Evolutionary conservation across 345 rosid species (phyloP).

Genomic region (Isatis tinctoria): DNA sequence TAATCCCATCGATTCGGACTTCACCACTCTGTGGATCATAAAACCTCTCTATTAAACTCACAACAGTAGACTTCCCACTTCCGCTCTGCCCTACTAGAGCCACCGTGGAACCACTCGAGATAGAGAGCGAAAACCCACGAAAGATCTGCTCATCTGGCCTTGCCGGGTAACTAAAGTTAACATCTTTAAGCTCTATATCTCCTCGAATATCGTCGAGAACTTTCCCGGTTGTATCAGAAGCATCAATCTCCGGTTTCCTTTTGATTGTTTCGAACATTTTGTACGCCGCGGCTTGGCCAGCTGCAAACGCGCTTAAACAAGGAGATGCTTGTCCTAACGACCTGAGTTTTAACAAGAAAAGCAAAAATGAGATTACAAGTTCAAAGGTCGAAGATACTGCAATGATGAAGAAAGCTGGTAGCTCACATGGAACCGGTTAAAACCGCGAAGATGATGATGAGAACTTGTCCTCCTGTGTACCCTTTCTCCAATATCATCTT

Average conservation of each 20-base stretch:
- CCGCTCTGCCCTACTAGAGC: conserved; percentile 78
- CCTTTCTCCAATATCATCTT: conserved; percentile 60
- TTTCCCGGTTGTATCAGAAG: conserved; percentile 39
- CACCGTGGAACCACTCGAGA: conserved; percentile 50
- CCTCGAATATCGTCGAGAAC: conserved; percentile 43
- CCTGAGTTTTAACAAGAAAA: conserved; percentile 30
- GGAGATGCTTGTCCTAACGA: conserved; percentile 68
- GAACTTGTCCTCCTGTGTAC: conserved; percentile 54
- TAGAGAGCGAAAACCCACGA: conserved; percentile 45
- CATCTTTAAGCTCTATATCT: conserved; percentile 53
- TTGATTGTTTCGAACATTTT: conserved; percentile 60
- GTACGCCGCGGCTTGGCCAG: conserved; percentile 62
- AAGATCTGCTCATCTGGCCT: conserved; percentile 58
- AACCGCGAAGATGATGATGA: conserved; percentile 50
- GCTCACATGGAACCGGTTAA: conserved; percentile 46
- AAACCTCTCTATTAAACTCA: conserved; percentile 68
- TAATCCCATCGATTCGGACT: conserved; percentile 54
- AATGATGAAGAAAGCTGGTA: not conserved
- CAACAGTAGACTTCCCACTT: conserved; percentile 66
- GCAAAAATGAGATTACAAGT: not conserved
- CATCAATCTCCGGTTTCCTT: conserved; percentile 55
- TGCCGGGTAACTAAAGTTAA: conserved; percentile 58
- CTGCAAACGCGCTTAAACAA: conserved; percentile 49
- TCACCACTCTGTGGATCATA: conserved; percentile 57
- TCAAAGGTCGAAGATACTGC: not conserved